Base-by-base conservation (phyloP, 2,329 filamentous ascomycete species). In the Claviceps sp. region DNA sequence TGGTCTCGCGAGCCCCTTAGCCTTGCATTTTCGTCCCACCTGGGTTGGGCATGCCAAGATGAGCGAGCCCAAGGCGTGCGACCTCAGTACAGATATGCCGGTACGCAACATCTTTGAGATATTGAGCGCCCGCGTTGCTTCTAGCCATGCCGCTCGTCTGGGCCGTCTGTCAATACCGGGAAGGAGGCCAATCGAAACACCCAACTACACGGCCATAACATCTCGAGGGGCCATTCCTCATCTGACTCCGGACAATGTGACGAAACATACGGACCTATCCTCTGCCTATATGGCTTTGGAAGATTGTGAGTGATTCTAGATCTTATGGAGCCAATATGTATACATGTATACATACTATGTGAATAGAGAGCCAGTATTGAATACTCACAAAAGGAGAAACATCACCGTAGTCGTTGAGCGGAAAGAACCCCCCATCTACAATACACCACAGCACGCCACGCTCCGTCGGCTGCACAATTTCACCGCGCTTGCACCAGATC, bases 151-250 rank as follows among this genome's bases (percentile, higher is more conserved):
- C 22, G 78, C 85, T 38, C 79, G 89, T 50, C 69, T 91, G 8
- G 89, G 87, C 4, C 75, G 72, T 50, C 69, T 97, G 24, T 69
- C 74, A 4, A 65, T 93, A 5, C 73, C 67, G 60, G 81, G 68
- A 43, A 76, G 86, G 54, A 78, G 75, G 55, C 68, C 76, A n/a
- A 75, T 96, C 57, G 72, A 85, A 20, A 98, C 93, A 34, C 93
- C 93, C 44, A 85, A 86, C 63, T 95, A 85, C 66, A 72, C 95
- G 54, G 84, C 81, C 49, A 74, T 86, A 58, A 86, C 87, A 3
- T 96, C 93, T 37, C 79, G 93, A 61, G 93, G 93, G 22, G 80
- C 79, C 1, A 73, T 97, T 38, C 89, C 93, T 49, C 93, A 98
- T 70, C 70, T 98, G 57, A 87, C 90, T 3, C 90, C 89, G 41